phyloP scores from a whole-genome alignment of 257 asterid species.

The Solanum neorickii region DNA sequence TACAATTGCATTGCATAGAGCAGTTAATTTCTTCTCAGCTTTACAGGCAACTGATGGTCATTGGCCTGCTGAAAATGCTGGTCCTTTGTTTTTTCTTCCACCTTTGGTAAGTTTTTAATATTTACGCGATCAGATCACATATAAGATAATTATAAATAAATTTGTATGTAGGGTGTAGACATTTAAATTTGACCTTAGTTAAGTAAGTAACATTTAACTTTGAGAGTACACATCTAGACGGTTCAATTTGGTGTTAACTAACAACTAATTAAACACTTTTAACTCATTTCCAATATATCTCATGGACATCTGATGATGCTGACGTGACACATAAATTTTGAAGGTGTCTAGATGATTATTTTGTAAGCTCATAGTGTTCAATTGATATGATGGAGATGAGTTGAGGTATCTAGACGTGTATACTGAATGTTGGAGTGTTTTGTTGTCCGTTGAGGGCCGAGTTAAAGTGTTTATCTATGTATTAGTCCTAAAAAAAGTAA shows the following conservation, averaged over 20 bases:
- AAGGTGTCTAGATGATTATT: neutral
- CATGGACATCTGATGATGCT: neutral
- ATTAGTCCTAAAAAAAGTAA: neutral
- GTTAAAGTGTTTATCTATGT: neutral
- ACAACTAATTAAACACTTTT: neutral
- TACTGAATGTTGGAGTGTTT: neutral
- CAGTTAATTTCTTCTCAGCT: slow-evolving; percentile 60
- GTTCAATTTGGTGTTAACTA: neutral
- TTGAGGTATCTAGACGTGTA: neutral
- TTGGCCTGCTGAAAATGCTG: slow-evolving; percentile 89
- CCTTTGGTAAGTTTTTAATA: slow-evolving; percentile 40
- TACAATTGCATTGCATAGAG: slow-evolving; percentile 42
- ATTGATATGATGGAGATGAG: neutral
- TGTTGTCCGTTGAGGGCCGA: neutral
- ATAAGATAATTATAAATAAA: neutral
- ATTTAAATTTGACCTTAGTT: neutral
- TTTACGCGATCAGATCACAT: neutral
- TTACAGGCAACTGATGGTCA: slow-evolving; percentile 84
- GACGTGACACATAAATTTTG: neutral
- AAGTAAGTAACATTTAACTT: neutral
- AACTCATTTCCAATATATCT: neutral
- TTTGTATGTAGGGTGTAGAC: neutral
- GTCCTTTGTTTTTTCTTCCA: slow-evolving; percentile 76
- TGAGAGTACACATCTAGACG: neutral
- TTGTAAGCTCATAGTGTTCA: neutral